These are phyloP conservation scores for Ophiostoma sp. DNA, from an alignment of 2,329 filamentous ascomycete genomes.

Conservation along the genomic window DNA sequence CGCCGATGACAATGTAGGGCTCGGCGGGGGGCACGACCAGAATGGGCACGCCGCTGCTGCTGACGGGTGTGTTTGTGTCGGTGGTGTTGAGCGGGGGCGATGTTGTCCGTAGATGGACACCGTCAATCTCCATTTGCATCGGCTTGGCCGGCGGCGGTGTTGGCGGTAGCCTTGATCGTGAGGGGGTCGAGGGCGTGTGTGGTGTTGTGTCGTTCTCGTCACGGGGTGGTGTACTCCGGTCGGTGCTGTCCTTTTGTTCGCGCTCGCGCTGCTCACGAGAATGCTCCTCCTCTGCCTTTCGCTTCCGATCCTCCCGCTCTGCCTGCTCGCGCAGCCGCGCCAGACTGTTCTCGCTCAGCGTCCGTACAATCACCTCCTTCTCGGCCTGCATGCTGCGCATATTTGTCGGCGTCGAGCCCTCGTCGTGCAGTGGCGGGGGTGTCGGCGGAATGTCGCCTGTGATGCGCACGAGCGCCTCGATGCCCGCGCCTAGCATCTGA, in stretches of 20 bases:
- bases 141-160: constrained; percentile 30
- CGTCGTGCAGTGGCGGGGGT: constrained; percentile 65
- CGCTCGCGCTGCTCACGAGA: background rate
- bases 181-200: background rate
- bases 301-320: constrained; percentile 37
- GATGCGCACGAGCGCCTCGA: constrained; percentile 69
- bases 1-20: constrained; percentile 64
- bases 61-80: constrained; percentile 30
- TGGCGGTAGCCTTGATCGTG: constrained; percentile 23
- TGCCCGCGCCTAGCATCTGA: constrained; percentile 70
- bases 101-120: constrained; percentile 49
- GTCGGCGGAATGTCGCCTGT: constrained; percentile 80
- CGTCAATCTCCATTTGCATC: constrained; percentile 46
- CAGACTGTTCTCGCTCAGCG: constrained; percentile 57
- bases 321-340: constrained; percentile 47
- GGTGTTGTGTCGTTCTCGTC: constrained; percentile 21
- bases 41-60: constrained; percentile 43
- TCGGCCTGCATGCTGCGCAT: constrained; percentile 64
- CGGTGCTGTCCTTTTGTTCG: background rate
- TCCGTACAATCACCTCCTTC: constrained; percentile 60
- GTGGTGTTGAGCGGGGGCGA: constrained; percentile 10
- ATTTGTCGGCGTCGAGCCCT: constrained; percentile 54
- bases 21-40: constrained; percentile 39
- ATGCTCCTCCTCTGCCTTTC: background rate
- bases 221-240: constrained; percentile 24